phyloP scores from a whole-genome alignment of 768 basidiomycete genomes.

The Trametes sanguinea region DNA sequence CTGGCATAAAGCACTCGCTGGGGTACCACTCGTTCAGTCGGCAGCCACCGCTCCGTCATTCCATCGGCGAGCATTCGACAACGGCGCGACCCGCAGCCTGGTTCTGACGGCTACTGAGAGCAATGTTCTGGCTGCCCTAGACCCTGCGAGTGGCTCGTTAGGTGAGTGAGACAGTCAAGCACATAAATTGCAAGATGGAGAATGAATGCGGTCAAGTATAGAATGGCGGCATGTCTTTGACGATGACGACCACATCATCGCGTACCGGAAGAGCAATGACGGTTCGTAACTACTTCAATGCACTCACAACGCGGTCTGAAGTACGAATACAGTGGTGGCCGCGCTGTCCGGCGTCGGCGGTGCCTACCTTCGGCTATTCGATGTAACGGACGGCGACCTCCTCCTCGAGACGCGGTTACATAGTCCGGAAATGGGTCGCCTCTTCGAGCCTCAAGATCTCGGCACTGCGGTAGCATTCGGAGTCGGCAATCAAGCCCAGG shows the following conservation, averaged over 20 bases:
- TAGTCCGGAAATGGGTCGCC: slow-evolving; percentile 41
- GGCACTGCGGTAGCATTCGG: slow-evolving; percentile 56
- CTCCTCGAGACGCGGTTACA: slow-evolving; percentile 68
- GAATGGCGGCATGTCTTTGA: slow-evolving; percentile 84
- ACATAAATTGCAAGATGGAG: neutral
- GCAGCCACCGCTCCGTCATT: slow-evolving; percentile 60
- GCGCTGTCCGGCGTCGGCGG: slow-evolving; percentile 78
- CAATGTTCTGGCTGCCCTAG: slow-evolving; percentile 78
- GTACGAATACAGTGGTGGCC: slow-evolving; percentile 52
- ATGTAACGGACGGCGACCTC: slow-evolving; percentile 61
- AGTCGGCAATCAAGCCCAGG: slow-evolving; percentile 34
- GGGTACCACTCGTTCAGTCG: slow-evolving; percentile 62
- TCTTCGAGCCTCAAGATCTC: slow-evolving; percentile 54
- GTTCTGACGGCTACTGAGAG: slow-evolving; percentile 66
- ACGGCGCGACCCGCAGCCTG: slow-evolving; percentile 42
- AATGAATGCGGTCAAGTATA: slow-evolving; percentile 33
- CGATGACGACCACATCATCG: slow-evolving; percentile 64
- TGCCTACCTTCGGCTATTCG: slow-evolving; percentile 67
- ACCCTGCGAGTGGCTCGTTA: slow-evolving; percentile 66
- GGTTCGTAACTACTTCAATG: slow-evolving; percentile 45
- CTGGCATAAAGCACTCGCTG: slow-evolving; percentile 82
- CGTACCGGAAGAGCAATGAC: slow-evolving; percentile 58
- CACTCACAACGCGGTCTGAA: too few species aligned
- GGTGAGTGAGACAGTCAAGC: slow-evolving; percentile 46
- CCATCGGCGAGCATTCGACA: slow-evolving; percentile 38